A percentile compares a stretch with the other conserved stretches of the same genome.
Evolutionary conservation across 495 filamentous ascomycete genomes (phyloP).

Genomic region (Chaetomium cochliodes): DNA sequence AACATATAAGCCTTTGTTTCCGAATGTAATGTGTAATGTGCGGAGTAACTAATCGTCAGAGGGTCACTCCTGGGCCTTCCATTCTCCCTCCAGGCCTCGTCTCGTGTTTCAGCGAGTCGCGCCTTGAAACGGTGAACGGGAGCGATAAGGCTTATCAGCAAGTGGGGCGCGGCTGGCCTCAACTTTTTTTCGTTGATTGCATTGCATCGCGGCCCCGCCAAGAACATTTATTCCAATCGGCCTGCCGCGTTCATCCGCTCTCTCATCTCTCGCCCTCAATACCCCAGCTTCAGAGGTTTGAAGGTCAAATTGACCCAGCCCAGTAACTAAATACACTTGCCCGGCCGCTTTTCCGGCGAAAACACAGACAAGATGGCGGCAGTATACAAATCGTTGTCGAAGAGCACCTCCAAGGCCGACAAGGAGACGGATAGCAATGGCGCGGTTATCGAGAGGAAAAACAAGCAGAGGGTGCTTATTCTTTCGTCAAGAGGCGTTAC

Average conservation of each 20-base stretch:
- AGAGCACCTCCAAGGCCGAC: constrained; percentile 49
- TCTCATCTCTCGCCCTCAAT: too few relatives aligned
- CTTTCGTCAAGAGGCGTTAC: constrained; percentile 87
- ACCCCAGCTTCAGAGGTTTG: too few relatives aligned
- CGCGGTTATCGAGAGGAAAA: constrained; percentile 48
- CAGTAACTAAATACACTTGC: too few relatives aligned
- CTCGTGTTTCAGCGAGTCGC: constrained; percentile 6
- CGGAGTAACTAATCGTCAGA: neutral
- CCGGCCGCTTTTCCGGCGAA: neutral
- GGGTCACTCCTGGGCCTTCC: constrained; percentile 8
- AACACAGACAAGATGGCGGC: constrained; percentile 67
- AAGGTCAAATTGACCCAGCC: too few relatives aligned
- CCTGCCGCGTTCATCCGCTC: too few relatives aligned
- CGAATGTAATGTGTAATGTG: neutral
- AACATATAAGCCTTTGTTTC: neutral
- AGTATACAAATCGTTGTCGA: constrained; percentile 90
- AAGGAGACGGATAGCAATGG: constrained; percentile 41
- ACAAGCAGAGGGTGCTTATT: constrained; percentile 82
- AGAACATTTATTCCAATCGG: constrained; percentile 1
- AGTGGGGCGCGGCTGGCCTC: constrained; percentile 22
- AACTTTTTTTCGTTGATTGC: constrained; percentile 31
- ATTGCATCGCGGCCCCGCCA: constrained; percentile 19
- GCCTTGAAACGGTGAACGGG: constrained; percentile 13
- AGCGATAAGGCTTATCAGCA: constrained; percentile 33
- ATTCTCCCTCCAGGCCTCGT: constrained; percentile 2